Base-by-base conservation (phyloP, 306 rosid species). In the Gillenia trifoliata region DNA sequence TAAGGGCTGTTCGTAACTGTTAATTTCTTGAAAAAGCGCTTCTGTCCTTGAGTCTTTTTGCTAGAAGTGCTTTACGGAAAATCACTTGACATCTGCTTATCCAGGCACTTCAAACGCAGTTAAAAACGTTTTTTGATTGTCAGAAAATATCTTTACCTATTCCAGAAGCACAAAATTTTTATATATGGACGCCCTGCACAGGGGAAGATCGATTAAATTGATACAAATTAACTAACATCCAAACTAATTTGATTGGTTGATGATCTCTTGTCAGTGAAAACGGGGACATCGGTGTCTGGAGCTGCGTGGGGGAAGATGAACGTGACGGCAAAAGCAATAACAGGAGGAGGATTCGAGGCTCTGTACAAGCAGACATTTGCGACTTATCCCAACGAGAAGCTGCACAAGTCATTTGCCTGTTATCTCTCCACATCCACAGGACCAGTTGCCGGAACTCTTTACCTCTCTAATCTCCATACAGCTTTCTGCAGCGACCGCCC, bases 401-500 rank as follows among this genome's bases (percentile, higher is more conserved):
- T 85, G 6, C 73, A 60, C 74, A 85, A 83, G 67, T 80, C 84
- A 16, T 87, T 82, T 23, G 89, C 91, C 23, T 80, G 91, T 62
- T 87, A 87, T 38, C 87, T 87, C 3, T 87, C 89, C 17, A 83
- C 91, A 0, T 45, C 89, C 30, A 83, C 91, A 0, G 87, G 91
- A n/a, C 91, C 89, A 1, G 91, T 87, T 3, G 84, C 89, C 2
- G 89, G 91, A 57, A 85, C 89, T 4, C 81, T 83, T 17, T 87
- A 87, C 70, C 70, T 87, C 28, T 84, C 89, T 4, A 83, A 79
- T 25, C 23, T 59, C 30, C 82, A 72, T 2, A 38, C 84, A 9
- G 87, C 86, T 31, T 87, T 85, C 66, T 87, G 87, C 68, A 87
- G 89, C 43, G 91, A 87, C 60, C 83, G 86, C 11, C 91, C 89